Evolutionary conservation across 2,329 filamentous ascomycete species (phyloP), one percentile per base, ranked within the genome.

Genomic region (Leptographium wingfieldii): DNA sequence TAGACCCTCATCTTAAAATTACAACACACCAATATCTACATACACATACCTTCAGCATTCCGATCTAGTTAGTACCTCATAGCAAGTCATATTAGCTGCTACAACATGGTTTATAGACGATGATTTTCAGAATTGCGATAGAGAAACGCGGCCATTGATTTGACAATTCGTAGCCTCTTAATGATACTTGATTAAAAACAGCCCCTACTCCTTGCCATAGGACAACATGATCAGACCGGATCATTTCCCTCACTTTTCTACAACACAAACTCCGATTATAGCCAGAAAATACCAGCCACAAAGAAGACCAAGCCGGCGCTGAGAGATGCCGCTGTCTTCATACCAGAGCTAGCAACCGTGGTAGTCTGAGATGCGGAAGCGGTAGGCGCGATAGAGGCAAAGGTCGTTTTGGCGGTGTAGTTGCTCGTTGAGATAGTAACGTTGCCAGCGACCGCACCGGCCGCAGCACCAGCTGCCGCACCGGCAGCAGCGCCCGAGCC

Each of bases 341-440:
- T 58, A n/a, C 56, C 63, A 5, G 61, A 54, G 59, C 58, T 63
- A 55, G 60, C 61, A 4, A 58, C 61, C 0, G 59, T 56, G 3
- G 43, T 35, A 19, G 58, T 48, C 5, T 48, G 29, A 12, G 55
- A 46, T 1, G 25, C 33, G 16, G n/a, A 11, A 14, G 55, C 5
- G 9, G 14, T 49, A 5, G 43, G 6, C 27, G 46, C 10, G 10
- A 3, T 16, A 25, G 55, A 35, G 10, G 31, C 11, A 10, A 40
- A 35, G 4, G 55, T 56, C 2, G 25, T 19, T 9, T 43, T 56
- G 38, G 27, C 29, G 3, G 40, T 57, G 43, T 49, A 33, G 43
- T 53, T 58, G 33, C 33, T 9, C 48, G 48, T 9, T 5, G 48
- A 35, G 27, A n/a, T 25, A 55, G n/a, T 2, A 43, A 3, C 33